Conservation (phyloP, 1,284 basidiomycete genomes). For the Austroboletus niveus region DNA sequence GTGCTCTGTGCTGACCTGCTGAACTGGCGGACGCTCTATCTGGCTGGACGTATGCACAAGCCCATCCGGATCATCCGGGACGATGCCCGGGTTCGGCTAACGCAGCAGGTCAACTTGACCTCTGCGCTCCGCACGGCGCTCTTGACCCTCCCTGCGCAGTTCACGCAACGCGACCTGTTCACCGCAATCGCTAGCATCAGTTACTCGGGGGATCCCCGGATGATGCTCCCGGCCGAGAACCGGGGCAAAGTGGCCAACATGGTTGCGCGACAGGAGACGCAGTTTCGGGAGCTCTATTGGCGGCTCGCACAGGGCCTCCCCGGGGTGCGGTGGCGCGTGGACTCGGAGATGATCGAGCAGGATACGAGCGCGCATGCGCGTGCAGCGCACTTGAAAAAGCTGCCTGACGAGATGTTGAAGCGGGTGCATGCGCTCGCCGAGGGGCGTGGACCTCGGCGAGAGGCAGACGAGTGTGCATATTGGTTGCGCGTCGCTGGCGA, state of each 20-base stretch:
- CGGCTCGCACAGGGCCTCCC: slow-evolving; percentile 74
- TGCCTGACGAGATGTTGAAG: slow-evolving; percentile 67
- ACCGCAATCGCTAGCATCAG: slow-evolving; percentile 84
- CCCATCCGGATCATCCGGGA: slow-evolving; percentile 88
- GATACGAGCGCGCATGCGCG: slow-evolving; percentile 64
- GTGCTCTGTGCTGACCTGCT: slow-evolving; percentile 87
- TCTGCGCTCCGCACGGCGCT: slow-evolving; percentile 86
- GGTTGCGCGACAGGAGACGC: slow-evolving; percentile 75
- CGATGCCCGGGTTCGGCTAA: slow-evolving; percentile 85
- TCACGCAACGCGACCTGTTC: slow-evolving; percentile 83
- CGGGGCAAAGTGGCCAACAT: slow-evolving; percentile 93
- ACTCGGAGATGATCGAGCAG: slow-evolving; percentile 60
- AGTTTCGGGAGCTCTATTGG: slow-evolving; percentile 88
- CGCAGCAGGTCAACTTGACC: slow-evolving; percentile 90
- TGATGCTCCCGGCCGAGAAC: slow-evolving; percentile 94
- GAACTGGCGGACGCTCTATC: slow-evolving; percentile 92
- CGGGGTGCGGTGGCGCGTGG: slow-evolving; percentile 66
- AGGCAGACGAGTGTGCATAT: slow-evolving; percentile 68
- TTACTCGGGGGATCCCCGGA: slow-evolving; percentile 91
- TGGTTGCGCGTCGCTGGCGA: slow-evolving; percentile 75
- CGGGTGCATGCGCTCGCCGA: slow-evolving; percentile 41
- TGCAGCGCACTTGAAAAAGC: slow-evolving; percentile 71
- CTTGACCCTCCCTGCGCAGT: slow-evolving; percentile 67
- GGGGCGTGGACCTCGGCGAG: slow-evolving; percentile 30
- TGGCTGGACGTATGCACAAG: slow-evolving; percentile 97